These are phyloP conservation scores for Malus domestica DNA, from an alignment of 306 rosid genomes.

Conservation along the genomic window ASM211411v1 NC_041793.1:37825001-37825500, in stretches of 20 bases:
- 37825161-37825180: constrained; percentile 73
- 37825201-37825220: constrained; percentile 60
- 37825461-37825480: constrained; percentile 58
- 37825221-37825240: constrained; percentile 51
- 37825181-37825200: constrained; percentile 64
- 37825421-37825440: constrained; percentile 63
- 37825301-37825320: constrained; percentile 70
- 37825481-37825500: constrained; percentile 47
- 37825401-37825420: constrained; percentile 78
- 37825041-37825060: constrained; percentile 54
- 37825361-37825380: constrained; percentile 50
- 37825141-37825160: constrained; percentile 65
- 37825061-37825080: constrained; percentile 65
- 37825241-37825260: constrained; percentile 57
- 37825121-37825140: constrained; percentile 35
- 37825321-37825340: constrained; percentile 81
- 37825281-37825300: constrained; percentile 82
- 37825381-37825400: constrained; percentile 53
- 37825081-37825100: constrained; percentile 50
- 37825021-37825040: constrained; percentile 54
- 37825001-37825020: constrained; percentile 61
- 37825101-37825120: constrained; percentile 38
- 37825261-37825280: constrained; percentile 35
- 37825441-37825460: constrained; percentile 78
- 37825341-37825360: constrained; percentile 78